Evolutionary conservation across 2,329 filamentous ascomycete genomes (phyloP).

Genomic region (Nigrospora oryzae): DNA sequence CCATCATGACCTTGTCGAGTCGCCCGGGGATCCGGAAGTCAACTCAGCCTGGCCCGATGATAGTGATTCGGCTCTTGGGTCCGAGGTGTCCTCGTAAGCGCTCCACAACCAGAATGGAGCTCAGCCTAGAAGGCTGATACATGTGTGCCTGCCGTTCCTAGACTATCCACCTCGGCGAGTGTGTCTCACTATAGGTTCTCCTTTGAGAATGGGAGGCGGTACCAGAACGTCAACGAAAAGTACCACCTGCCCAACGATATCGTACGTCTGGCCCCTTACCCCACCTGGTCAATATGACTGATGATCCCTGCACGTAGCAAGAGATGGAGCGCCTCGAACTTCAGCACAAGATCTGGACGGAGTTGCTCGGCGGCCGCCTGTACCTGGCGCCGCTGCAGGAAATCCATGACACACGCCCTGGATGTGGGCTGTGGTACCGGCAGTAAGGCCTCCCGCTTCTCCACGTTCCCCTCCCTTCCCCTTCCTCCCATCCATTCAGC

Average conservation of each 20-base stretch:
- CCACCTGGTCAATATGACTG: too few species aligned
- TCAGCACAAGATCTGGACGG: slow-evolving; percentile 11
- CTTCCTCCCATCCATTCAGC: too few species aligned
- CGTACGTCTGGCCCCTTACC: slow-evolving; percentile 6
- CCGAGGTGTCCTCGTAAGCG: slow-evolving; percentile 10
- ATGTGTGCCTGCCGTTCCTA: too few species aligned
- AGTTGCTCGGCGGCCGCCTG: slow-evolving; percentile 8
- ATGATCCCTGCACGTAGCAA: slow-evolving; percentile 6
- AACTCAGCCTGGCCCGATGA: slow-evolving; percentile 7
- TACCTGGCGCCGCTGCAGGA: slow-evolving; percentile 8
- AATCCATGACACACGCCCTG: slow-evolving; percentile 6
- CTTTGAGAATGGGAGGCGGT: slow-evolving; percentile 9
- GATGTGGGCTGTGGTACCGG: slow-evolving; percentile 6
- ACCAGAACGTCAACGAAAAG: slow-evolving; percentile 9
- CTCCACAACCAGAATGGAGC: too few species aligned
- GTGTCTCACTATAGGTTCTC: slow-evolving; percentile 6
- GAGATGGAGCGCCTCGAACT: slow-evolving; percentile 13
- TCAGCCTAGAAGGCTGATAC: too few species aligned
- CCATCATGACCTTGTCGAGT: too few species aligned
- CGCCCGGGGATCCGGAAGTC: slow-evolving; percentile 6
- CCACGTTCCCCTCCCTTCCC: background rate
- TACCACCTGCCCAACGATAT: slow-evolving; percentile 12
- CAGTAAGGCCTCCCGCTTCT: slow-evolving; percentile 2
- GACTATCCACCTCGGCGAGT: slow-evolving; percentile 9
- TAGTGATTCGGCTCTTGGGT: slow-evolving; percentile 9